Evolutionary conservation across 441 rosid genomes (phyloP).

Genomic region (Gossypium davidsonii): DNA sequence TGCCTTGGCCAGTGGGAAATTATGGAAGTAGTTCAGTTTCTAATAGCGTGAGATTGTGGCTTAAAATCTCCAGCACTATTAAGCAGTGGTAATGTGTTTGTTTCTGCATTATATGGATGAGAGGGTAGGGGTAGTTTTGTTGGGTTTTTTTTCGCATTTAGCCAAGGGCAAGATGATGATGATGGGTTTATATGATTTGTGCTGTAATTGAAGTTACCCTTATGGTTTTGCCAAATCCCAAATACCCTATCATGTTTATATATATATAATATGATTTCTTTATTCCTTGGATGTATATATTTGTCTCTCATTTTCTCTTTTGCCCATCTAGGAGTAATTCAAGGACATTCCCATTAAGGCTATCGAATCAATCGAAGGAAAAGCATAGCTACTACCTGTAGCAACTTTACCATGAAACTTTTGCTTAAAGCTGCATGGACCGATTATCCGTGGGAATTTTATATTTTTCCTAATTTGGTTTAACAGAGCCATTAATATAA

Average conservation of each 20-base stretch:
- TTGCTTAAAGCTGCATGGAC: not conserved
- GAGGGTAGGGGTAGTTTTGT: constrained; percentile 29
- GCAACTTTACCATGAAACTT: not conserved
- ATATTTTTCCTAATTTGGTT: too few relatives aligned
- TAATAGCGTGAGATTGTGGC: constrained; percentile 33
- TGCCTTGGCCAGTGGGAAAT: constrained; percentile 33
- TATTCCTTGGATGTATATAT: not conserved
- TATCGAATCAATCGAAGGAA: not conserved
- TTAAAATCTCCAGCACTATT: constrained; percentile 23
- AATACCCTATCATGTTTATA: constrained; percentile 20
- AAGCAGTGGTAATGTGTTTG: constrained; percentile 28
- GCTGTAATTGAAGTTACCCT: constrained; percentile 25
- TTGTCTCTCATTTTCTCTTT: not conserved
- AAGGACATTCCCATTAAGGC: not conserved
- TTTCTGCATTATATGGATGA: constrained; percentile 20
- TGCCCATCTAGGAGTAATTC: not conserved
- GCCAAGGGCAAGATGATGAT: constrained; percentile 24
- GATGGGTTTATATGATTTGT: constrained; percentile 26
- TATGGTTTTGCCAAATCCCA: constrained; percentile 10
- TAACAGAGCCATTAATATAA: too few relatives aligned
- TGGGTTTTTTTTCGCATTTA: constrained; percentile 29
- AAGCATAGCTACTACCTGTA: not conserved
- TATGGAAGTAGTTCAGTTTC: constrained; percentile 19
- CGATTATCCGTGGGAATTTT: too few relatives aligned
- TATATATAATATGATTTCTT: constrained; percentile 14